These are phyloP conservation scores for Mucor saturninus DNA, from an alignment of 371 early-diverging fungal species.

Conservation along the genomic window DNA sequence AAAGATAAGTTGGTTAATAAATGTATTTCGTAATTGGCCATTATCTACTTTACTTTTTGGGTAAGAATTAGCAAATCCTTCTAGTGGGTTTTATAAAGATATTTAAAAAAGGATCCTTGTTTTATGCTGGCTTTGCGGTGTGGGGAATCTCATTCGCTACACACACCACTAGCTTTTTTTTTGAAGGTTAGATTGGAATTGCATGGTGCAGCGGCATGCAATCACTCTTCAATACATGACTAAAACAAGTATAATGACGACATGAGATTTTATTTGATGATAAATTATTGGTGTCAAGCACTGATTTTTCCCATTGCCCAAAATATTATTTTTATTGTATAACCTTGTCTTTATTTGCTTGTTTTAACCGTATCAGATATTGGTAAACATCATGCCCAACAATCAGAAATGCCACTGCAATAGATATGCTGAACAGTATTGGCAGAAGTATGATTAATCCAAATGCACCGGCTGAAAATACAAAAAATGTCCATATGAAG, in stretches of 20 bases:
- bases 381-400: slow-evolving; percentile 7
- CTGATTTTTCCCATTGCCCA: neutral
- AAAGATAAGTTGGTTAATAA: no score
- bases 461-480: slow-evolving; percentile 6
- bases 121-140: slow-evolving; percentile 10
- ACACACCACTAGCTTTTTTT: neutral
- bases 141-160: neutral
- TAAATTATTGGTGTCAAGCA: neutral
- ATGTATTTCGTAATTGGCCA: no score
- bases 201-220: no score
- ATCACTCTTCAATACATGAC: no score
- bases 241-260: neutral
- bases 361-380: slow-evolving; percentile 7
- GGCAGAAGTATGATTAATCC: slow-evolving; percentile 10
- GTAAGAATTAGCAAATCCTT: neutral
- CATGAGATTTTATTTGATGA: neutral
- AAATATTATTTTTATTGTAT: neutral
- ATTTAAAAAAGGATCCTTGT: slow-evolving; percentile 13
- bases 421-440: neutral
- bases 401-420: slow-evolving; percentile 3
- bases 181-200: no score
- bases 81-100: neutral
- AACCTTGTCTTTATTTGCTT: slow-evolving; percentile 4
- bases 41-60: no score
- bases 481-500: slow-evolving; percentile 9